Evolutionary conservation across 148 eudicot genomes (phyloP), one percentile per base, ranked within the genome.

Genomic region (Amaranthus cruentus): DNA sequence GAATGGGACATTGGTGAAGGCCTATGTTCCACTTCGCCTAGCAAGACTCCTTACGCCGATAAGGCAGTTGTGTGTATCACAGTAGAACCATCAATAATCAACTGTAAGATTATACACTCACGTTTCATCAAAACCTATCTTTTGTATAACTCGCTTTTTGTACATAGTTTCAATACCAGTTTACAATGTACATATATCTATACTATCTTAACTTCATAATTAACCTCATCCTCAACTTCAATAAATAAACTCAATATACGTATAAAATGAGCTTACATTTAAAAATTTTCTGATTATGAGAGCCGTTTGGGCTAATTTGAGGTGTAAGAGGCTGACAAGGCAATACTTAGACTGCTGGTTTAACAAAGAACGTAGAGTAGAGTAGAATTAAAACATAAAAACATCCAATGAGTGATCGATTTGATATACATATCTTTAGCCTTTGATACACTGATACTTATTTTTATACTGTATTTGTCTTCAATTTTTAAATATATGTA

Each of bases 21-120:
- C 93, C 7, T 71, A 87, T 78, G 99, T 95, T 49, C 99, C 99
- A 7, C 94, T 95, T 72, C 96, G 96, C 15, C 83, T 90, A 73
- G 96, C 99, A 57, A 87, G 99, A 86, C 86, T 88, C 69, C 93
- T 95, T 64, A 95, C 92, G 21, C 99, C 97, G 18, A 86, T 95
- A 92, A 90, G 99, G 76, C 92, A 92, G 74, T 62, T 86, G 60
- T 84, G 85, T 69, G 76, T 73, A 5, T 76, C 86, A 46, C 77
- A 64, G 5, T 73, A 66, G 49, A 7, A 15, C 63, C 53, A 28
- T 53, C 64, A 28, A 54, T 52, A 57, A 69, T n/a, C n/a, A n/a
- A n/a, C n/a, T n/a, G n/a, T n/a, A n/a, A 66, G 54, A 66, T 66
- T 47, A 15, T 47, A 47, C 54, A 46, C 68, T 46, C 12, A 4